Percentiles rank a stretch among this genome's conserved stretches.
Evolutionary conservation across 2,329 filamentous ascomycete genomes (phyloP).

Genomic region (Aspergillus sp.): DNA sequence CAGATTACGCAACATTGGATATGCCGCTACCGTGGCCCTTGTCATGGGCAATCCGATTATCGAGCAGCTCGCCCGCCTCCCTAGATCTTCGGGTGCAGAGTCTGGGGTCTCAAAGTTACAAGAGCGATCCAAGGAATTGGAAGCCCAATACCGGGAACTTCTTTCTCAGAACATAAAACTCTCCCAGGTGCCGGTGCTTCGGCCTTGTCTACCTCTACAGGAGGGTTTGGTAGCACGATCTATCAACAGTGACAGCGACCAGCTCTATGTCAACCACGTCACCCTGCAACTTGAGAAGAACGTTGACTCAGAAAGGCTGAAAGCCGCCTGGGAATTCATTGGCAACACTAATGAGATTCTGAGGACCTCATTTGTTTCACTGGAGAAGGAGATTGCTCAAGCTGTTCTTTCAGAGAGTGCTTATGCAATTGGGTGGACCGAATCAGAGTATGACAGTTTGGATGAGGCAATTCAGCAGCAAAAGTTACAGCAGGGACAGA

Average conservation of each 20-base stretch:
- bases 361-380: conserved; percentile 39
- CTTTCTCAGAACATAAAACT: conserved; percentile 12
- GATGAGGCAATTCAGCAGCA: conserved; percentile 14
- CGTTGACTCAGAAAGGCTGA: conserved; percentile 28
- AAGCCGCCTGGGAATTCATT: conserved; percentile 28
- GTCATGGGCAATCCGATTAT: conserved; percentile 36
- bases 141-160: conserved; percentile 19
- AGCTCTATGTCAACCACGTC: conserved; percentile 42
- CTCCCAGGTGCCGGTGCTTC: conserved; percentile 17
- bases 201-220: conserved; percentile 33
- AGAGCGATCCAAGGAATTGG: conserved; percentile 18
- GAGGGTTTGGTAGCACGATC: conserved; percentile 40
- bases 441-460: conserved; percentile 15
- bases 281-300: conserved; percentile 31
- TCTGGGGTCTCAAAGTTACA: conserved; percentile 4
- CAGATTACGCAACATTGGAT: conserved; percentile 34
- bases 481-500: conserved; percentile 10
- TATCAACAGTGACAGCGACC: conserved; percentile 28
- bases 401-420: conserved; percentile 29
- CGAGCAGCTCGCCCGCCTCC: conserved; percentile 32
- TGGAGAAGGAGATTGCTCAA: conserved; percentile 35
- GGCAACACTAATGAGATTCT: conserved; percentile 38
- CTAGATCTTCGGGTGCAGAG: conserved; percentile 10
- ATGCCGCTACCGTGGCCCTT: conserved; percentile 32
- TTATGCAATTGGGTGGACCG: conserved; percentile 20